Conservation (phyloP, 768 basidiomycete species). For the Clavaria fumosa region DNA sequence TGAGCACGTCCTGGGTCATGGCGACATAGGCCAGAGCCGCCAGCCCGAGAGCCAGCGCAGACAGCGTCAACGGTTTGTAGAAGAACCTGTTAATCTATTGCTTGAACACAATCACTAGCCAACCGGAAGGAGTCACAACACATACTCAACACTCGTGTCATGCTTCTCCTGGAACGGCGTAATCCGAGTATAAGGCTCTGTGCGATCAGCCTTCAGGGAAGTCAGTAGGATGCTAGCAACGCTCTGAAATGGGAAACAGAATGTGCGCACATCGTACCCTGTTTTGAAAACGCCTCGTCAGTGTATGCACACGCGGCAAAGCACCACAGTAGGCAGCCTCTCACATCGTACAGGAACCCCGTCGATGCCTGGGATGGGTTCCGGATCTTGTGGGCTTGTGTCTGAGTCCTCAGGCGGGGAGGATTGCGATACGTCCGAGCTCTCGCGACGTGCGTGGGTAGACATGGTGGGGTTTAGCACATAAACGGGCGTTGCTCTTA, state of each 20-base stretch:
- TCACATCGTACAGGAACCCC: conserved; percentile 71
- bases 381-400: conserved; percentile 29
- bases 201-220: conserved; percentile 73
- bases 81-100: conserved; percentile 52
- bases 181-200: conserved; percentile 72
- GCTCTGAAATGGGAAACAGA: no score
- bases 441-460: conserved; percentile 16
- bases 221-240: no score
- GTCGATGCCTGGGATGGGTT: conserved; percentile 59
- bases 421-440: conserved; percentile 26
- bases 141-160: conserved; percentile 74
- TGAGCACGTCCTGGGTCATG: conserved; percentile 69
- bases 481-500: no score
- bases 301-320: conserved; percentile 5
- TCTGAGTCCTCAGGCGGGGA: conserved; percentile 56
- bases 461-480: conserved; percentile 17
- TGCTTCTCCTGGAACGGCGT: conserved; percentile 70
- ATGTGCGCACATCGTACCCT: conserved; percentile 66
- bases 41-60: conserved; percentile 52
- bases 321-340: conserved; percentile 19
- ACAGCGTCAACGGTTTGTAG: conserved; percentile 71
- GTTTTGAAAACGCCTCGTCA: no score
- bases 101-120: no score
- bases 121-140: conserved; percentile 12
- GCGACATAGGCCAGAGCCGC: conserved; percentile 66